phyloP scores from a whole-genome alignment of 768 basidiomycete genomes.

The Tylopilus rubrobrunneus region DNA sequence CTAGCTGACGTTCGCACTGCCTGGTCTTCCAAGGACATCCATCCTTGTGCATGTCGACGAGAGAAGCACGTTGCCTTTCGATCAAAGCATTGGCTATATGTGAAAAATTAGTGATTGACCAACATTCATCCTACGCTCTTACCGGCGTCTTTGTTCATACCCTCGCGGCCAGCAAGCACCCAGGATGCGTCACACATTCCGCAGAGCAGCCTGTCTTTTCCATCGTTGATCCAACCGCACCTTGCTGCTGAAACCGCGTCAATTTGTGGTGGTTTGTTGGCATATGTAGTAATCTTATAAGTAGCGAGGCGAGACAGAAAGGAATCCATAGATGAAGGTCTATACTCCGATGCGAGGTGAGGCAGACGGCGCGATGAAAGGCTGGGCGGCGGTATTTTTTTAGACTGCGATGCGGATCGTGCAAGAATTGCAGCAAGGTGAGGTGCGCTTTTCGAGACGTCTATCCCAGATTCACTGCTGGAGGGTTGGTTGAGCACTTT shows the following conservation, averaged over 20 bases:
- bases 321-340: constrained; percentile 72
- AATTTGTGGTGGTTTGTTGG: constrained; percentile 69
- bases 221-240: constrained; percentile 82
- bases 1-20: constrained; percentile 70
- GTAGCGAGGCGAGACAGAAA: constrained; percentile 73
- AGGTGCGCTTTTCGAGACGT: constrained; percentile 56
- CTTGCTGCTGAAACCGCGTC: constrained; percentile 78
- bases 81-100: constrained; percentile 59
- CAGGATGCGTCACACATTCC: constrained; percentile 69
- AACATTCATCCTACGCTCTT: constrained; percentile 37
- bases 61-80: constrained; percentile 64
- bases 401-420: constrained; percentile 53
- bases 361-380: constrained; percentile 27
- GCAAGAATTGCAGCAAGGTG: constrained; percentile 68
- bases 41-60: constrained; percentile 72
- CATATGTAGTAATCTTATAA: constrained; percentile 75
- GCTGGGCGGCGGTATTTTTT: constrained; percentile 49
- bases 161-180: constrained; percentile 66
- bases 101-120: constrained; percentile 13
- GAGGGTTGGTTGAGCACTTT: neutral
- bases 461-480: constrained; percentile 13
- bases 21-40: constrained; percentile 82
- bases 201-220: constrained; percentile 75
- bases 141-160: constrained; percentile 78
- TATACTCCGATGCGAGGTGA: constrained; percentile 53